Evolutionary conservation across 164 flowering plant species (phyloP), one percentile per base, ranked within the genome.

Genomic region (Tetracentron sinense): DNA sequence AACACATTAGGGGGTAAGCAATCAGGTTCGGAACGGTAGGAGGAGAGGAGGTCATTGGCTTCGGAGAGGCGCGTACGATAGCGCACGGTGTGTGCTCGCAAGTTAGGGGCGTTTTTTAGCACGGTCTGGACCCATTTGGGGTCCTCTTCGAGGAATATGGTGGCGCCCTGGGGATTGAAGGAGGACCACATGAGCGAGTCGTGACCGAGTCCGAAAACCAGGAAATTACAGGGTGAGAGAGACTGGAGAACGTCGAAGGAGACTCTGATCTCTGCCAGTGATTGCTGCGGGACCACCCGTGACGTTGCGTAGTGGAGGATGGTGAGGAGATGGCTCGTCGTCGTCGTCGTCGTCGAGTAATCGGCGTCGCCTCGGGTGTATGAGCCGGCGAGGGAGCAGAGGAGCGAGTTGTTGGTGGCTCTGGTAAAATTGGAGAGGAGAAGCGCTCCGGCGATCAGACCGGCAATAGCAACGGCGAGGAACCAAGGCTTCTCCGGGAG

Each of bases 141-240:
- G 38, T 84, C 86, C 56, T 91, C 97, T 61, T 91, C 97, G 8
- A 82, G 69, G 72, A 82, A 82, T 0, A 79, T 10, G 2, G 83
- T 82, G 21, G 64, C 48, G 29, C 85, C 85, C 6, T 62, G 48
- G 1, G 73, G 65, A 20, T 82, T 82, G 52, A 82, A 74, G 17
- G 74, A 30, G 20, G 75, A 27, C 85, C 85, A 79, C 81, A 82
- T 79, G 17, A 72, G 63, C 19, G 75, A 70, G 23, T 82, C 85
- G 33, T 67, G 72, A n/a, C 83, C 82, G 4, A 82, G 69, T 7
- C 85, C 85, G 56, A 75, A 82, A 21, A 82, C 77, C 4, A 79
- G 71, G 67, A 82, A 82, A 64, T 82, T 82, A 51, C 78, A 75
- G 16, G 80, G 74, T 0, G 72, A 25, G 1, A 6, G 42, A 6